Evolutionary conservation across 192 early-diverging fungal species (phyloP).

Genomic region (Chytriomyces sp.): DNA sequence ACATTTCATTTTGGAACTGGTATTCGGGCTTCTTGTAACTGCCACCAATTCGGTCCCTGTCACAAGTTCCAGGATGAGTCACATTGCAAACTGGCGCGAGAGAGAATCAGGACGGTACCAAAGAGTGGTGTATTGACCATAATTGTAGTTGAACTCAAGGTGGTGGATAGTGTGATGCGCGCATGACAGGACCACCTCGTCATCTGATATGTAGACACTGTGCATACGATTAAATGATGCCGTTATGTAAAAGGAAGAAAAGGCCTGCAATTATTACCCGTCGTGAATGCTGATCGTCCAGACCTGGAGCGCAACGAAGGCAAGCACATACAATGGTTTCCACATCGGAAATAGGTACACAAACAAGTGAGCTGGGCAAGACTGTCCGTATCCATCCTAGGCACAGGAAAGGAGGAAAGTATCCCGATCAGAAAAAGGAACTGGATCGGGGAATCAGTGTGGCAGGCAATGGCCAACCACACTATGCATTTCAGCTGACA

Average conservation of each 20-base stretch:
- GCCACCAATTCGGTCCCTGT: constrained; percentile 56
- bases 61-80: background rate
- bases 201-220: constrained; percentile 35
- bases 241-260: background rate
- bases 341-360: constrained; percentile 91
- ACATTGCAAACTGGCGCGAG: background rate
- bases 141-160: constrained; percentile 99
- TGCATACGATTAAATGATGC: background rate
- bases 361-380: constrained; percentile 92
- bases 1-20: constrained; percentile 57
- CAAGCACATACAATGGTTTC: constrained; percentile 81
- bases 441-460: background rate
- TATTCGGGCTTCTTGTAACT: constrained; percentile 49
- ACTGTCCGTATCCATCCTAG: constrained; percentile 92
- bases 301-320: constrained; percentile 87
- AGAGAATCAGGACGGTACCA: constrained; percentile 74
- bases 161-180: constrained; percentile 99
- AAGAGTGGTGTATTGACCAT: constrained; percentile 97
- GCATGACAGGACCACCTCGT: constrained; percentile 47
- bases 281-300: constrained; percentile 99
- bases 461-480: background rate
- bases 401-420: background rate
- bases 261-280: too few species aligned
- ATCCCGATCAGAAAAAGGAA: constrained; percentile 12
- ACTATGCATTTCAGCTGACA: constrained; percentile 13